These are phyloP conservation scores for Hymenoscyphus salicellus DNA, from an alignment of 2,329 filamentous ascomycete genomes.

Conservation along the genomic window DNA sequence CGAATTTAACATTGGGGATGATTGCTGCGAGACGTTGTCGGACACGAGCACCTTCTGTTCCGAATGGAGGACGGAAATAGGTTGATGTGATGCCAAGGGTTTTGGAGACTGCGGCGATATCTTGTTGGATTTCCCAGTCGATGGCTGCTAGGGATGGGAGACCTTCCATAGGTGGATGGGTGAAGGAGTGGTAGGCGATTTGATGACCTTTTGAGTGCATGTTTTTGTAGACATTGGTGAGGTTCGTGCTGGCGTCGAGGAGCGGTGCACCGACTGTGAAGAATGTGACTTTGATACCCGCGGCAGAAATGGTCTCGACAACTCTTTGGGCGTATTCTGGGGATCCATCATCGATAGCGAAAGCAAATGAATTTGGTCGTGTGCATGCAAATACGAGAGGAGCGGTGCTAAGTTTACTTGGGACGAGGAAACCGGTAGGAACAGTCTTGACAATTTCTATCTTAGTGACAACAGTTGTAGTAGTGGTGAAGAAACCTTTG, in stretches of 20 bases:
- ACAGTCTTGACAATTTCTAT: conserved; percentile 59
- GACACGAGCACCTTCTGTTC: conserved; percentile 64
- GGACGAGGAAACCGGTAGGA: conserved; percentile 51
- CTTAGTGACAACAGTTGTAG: conserved; percentile 50
- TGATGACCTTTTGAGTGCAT: conserved; percentile 63
- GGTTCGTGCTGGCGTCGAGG: conserved; percentile 55
- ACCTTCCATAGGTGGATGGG: conserved; percentile 65
- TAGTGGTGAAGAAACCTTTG: conserved; percentile 59
- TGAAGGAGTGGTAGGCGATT: conserved; percentile 65
- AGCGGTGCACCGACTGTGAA: conserved; percentile 67
- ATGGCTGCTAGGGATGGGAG: conserved; percentile 51
- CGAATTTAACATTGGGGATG: conserved; percentile 53
- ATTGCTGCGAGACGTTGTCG: conserved; percentile 57
- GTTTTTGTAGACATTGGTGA: conserved; percentile 61
- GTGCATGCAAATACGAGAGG: conserved; percentile 62
- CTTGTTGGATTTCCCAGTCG: conserved; percentile 60
- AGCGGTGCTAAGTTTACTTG: conserved; percentile 59
- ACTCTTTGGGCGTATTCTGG: conserved; percentile 58
- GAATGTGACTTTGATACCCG: conserved; percentile 64
- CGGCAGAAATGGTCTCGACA: conserved; percentile 58
- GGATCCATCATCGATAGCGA: conserved; percentile 68
- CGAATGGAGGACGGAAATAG: conserved; percentile 70
- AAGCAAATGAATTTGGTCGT: conserved; percentile 67
- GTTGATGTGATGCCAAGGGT: conserved; percentile 40
- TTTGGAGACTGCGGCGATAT: conserved; percentile 48